These are phyloP conservation scores for Pythium utonaiense DNA, from an alignment of 352 stramenopile genomes.

Conservation along the genomic window DNA sequence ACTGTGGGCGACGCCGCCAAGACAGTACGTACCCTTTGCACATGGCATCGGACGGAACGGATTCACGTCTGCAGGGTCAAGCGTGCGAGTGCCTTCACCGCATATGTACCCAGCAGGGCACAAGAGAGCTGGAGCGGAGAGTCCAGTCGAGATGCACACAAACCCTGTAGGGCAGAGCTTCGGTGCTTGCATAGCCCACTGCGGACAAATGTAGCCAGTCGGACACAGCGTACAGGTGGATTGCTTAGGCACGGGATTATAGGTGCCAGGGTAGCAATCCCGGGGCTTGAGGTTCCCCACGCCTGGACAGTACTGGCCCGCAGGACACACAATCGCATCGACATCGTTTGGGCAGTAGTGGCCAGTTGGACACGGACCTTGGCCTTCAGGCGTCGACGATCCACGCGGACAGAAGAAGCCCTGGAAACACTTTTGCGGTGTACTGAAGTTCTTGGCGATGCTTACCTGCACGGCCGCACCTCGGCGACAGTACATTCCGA, in stretches of 20 bases:
- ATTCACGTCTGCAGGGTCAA: slow-evolving; percentile 83
- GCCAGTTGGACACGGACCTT: slow-evolving; percentile 92
- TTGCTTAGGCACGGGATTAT: slow-evolving; percentile 75
- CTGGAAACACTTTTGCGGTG: slow-evolving; percentile 93
- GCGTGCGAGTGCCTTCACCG: slow-evolving; percentile 86
- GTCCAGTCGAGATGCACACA: slow-evolving; percentile 91
- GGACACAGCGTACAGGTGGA: slow-evolving; percentile 94
- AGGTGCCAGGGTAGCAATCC: slow-evolving; percentile 94
- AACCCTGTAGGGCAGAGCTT: slow-evolving; percentile 92
- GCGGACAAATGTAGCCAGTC: slow-evolving; percentile 92
- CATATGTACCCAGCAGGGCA: slow-evolving; percentile 96
- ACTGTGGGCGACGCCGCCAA: slow-evolving; percentile 93
- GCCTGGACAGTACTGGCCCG: slow-evolving; percentile 93
- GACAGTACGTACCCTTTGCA: slow-evolving; percentile 91
- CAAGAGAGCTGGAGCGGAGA: slow-evolving; percentile 88
- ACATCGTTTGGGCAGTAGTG: slow-evolving; percentile 93
- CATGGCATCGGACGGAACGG: slow-evolving; percentile 85
- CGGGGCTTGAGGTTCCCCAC: slow-evolving; percentile 91
- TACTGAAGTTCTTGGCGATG: slow-evolving; percentile 87
- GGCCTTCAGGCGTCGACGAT: slow-evolving; percentile 89
- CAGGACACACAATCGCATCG: slow-evolving; percentile 89
- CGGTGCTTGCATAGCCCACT: slow-evolving; percentile 67
- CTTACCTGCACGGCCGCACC: slow-evolving; percentile 72
- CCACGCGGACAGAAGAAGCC: slow-evolving; percentile 96
- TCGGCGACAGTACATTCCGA: slow-evolving; percentile 91